These are phyloP conservation scores for Floccularia luteovirens DNA, from an alignment of 768 basidiomycete species.

Conservation along the genomic window DNA sequence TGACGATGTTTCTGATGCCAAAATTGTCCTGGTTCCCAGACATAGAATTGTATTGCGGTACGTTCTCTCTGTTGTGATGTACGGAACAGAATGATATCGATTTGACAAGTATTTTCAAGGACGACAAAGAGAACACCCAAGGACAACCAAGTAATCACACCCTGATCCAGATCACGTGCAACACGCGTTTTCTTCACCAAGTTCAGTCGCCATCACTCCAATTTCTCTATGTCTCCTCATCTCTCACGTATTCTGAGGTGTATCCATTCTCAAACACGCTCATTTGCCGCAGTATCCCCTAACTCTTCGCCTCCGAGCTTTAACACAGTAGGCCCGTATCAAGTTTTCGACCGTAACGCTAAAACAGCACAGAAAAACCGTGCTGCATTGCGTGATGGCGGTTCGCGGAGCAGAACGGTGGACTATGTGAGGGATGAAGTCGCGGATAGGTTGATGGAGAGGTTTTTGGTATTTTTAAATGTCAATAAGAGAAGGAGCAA, in stretches of 20 bases:
- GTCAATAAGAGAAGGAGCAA: constrained; percentile 3
- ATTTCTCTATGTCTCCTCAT: no score
- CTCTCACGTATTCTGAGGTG: constrained; percentile 8
- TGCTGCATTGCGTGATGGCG: constrained; percentile 51
- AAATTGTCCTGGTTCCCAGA: no score
- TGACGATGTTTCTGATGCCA: no score
- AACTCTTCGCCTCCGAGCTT: constrained; percentile 31
- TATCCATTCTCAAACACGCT: constrained; percentile 19
- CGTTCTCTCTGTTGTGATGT: no score
- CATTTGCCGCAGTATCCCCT: constrained; percentile 42
- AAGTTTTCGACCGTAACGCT: constrained; percentile 79
- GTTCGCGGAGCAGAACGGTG: constrained; percentile 61
- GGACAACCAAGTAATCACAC: no score
- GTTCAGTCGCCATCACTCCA: constrained; percentile 7
- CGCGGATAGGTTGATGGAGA: constrained; percentile 85
- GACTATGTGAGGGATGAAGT: constrained; percentile 92
- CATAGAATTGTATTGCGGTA: no score
- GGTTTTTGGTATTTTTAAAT: constrained; percentile 58
- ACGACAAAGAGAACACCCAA: no score
- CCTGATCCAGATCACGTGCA: no score
- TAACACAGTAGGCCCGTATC: constrained; percentile 54
- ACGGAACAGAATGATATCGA: no score
- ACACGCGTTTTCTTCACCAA: constrained; percentile 1
- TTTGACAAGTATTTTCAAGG: no score
- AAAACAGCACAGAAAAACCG: constrained; percentile 77